These are phyloP conservation scores for Termitomyces sp. DNA, from an alignment of 768 basidiomycete species.

Conservation along the genomic window DNA sequence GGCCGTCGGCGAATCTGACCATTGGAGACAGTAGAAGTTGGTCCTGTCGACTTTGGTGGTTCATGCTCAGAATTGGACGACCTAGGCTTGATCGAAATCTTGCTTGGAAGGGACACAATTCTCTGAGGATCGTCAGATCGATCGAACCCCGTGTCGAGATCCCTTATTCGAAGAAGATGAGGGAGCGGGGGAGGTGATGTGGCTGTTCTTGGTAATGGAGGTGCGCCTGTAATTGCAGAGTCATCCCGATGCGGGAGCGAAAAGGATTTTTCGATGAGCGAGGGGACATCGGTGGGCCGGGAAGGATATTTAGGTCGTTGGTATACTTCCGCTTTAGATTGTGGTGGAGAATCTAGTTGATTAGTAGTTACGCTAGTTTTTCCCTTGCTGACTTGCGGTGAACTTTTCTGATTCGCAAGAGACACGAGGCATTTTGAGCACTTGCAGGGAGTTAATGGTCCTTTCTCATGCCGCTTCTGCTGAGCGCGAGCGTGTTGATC, in stretches of 20 bases:
- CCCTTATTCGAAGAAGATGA: conserved; percentile 27
- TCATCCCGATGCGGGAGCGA: conserved; percentile 5
- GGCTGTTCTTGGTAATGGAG: conserved; percentile 11
- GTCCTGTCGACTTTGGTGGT: neutral
- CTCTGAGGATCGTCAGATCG: conserved; percentile 17
- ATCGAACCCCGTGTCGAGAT: conserved; percentile 15
- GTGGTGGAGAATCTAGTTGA: neutral
- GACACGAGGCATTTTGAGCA: conserved; percentile 21
- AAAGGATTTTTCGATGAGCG: conserved; percentile 2
- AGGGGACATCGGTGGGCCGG: neutral
- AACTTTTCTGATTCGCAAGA: neutral
- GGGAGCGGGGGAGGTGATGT: conserved; percentile 37
- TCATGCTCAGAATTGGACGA: neutral
- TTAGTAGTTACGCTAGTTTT: neutral
- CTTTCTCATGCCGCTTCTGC: conserved; percentile 7
- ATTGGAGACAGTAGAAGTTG: conserved; percentile 8
- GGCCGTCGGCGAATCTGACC: conserved; percentile 39
- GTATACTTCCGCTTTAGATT: conserved; percentile 5
- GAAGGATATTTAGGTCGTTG: conserved; percentile 8
- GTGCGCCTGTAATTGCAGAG: neutral
- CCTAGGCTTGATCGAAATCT: neutral
- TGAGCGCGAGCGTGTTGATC: conserved; percentile 41
- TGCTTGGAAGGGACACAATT: conserved; percentile 8
- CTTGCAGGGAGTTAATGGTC: conserved; percentile 12
- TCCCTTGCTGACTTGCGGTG: conserved; percentile 3